Base-by-base conservation (phyloP, 148 eudicot genomes). In the Rhododendron ferrugineum region DNA sequence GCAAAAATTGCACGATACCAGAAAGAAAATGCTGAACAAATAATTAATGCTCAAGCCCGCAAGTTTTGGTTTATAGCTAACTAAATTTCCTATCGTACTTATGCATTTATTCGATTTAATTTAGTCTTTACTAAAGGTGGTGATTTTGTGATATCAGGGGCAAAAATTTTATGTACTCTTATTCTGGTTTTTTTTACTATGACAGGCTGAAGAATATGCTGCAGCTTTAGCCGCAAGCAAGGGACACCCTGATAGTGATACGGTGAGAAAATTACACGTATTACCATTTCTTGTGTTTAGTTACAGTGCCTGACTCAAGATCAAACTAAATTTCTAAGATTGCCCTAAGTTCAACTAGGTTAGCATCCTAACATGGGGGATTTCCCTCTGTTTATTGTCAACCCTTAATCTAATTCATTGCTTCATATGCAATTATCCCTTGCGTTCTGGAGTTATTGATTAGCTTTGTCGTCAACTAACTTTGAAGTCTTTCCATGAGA, bases 221-320 rank as follows among this genome's bases (percentile, higher is more conserved):
- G 98, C 96, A 84, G 99, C 99, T 86, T 73, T 95, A 85, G 95
- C 95, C 52, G 97, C 97, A 42, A 93, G 92, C 90, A 94, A 93
- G 87, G 98, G 91, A 81, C 88, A 85, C 47, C 88, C 88, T 66
- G 98, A 93, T 85, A 87, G 78, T 84, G 95, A 95, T 87, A 62
- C 37, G 92, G 98, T 94, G 84, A 84, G 90, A 82, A 78, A 52
- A 79, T 85, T 56, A n/a, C 68, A 1, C 58, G 4, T 3, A 16
- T 16, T 15, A 15, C 58, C 20, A 54, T 54, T 54, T 54, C 58
- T 4, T 54, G 58, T 54, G 4, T 54, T 13, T 56, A 56, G 62
- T 56, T 56, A 56, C 1, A 18, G 23, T 56, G 5, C 62, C 23
- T 18, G 11, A 56, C 62, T 56, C n/a, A 9, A 78, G 22, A 62